Evolutionary conservation across 768 basidiomycete species (phyloP), one percentile per base, ranked within the genome.

Genomic region (Boletus insuetus): DNA sequence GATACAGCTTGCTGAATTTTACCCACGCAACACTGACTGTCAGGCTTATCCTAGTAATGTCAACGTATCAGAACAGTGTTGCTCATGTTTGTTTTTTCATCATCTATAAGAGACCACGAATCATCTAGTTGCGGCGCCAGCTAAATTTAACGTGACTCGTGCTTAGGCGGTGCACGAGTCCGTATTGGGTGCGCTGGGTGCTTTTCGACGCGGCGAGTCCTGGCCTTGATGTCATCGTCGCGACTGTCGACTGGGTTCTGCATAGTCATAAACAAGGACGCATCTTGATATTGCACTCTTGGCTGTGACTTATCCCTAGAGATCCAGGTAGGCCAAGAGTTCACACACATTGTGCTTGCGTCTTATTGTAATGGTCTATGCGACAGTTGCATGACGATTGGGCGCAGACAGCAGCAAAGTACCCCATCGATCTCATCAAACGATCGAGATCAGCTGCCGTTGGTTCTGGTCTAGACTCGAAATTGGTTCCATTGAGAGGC

Each of bases 11-110:
- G 17, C 11, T n/a, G 39, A 13, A 22, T 14, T 37, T 41, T 44
- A 58, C 60, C 11, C 43, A 43, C 1, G 54, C 50, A 26, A 26
- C 35, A 49, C 50, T 49, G 10, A 60, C 34, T 4, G 44, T 29
- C 14, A 26, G 34, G 22, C 16, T 32, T 50, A 38, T 56, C 14
- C 20, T 42, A 13, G 29, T 29, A 9, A 2, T 6, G 8, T 17
- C 24, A 24, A 6, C 24, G 6, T 24, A 24, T 24, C 6, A 46
- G 34, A 49, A 24, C 8, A 8, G 35, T 14, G 24, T 3, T 24
- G 39, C n/a, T 34, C 29, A 8, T 29, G 29, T 1, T 0, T 8
- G 29, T 29, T 29, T 13, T 16, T 32, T 24, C 29, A 8, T 26
- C 14, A 34, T 35, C 16, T 10, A 6, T 11, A n/a, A 8, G 43